Conservation (phyloP, 1,139 yeast genomes). For the Zhuliangozyma blackwelliae region DNA sequence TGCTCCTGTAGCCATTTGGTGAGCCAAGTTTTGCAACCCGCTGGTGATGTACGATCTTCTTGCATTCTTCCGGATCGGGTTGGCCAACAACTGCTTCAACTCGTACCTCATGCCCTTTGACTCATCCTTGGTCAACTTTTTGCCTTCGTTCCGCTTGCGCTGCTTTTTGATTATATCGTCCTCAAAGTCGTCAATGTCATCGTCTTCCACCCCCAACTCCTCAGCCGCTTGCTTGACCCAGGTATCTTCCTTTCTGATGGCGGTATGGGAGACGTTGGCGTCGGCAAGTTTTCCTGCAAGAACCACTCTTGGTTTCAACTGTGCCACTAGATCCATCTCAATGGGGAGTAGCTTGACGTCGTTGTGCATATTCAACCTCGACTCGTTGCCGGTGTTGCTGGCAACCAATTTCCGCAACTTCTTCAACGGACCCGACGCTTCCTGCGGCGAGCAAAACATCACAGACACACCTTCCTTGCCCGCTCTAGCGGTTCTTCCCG, state of each 20-base stretch:
- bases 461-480: slow-evolving; percentile 92
- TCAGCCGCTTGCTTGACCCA: slow-evolving; percentile 93
- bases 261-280: slow-evolving; percentile 53
- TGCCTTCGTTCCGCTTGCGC: slow-evolving; percentile 56
- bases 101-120: slow-evolving; percentile 48
- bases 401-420: slow-evolving; percentile 67
- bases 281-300: slow-evolving; percentile 76
- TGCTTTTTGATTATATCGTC: slow-evolving; percentile 66
- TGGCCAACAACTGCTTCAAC: slow-evolving; percentile 50
- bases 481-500: slow-evolving; percentile 98
- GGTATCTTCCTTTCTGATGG: slow-evolving; percentile 63
- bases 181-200: slow-evolving; percentile 56
- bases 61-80: slow-evolving; percentile 63
- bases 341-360: slow-evolving; percentile 73
- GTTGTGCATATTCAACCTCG: slow-evolving; percentile 33
- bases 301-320: slow-evolving; percentile 63
- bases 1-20: slow-evolving; percentile 68
- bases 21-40: slow-evolving; percentile 82
- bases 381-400: slow-evolving; percentile 20
- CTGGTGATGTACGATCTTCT: slow-evolving; percentile 79
- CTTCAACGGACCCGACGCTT: slow-evolving; percentile 80
- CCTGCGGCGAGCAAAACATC: slow-evolving; percentile 89
- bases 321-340: slow-evolving; percentile 68
- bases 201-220: slow-evolving; percentile 78
- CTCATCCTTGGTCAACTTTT: slow-evolving; percentile 49